Base-by-base conservation (phyloP, 176 grass and related monocot genomes). In the Raddia guianensis region DNA sequence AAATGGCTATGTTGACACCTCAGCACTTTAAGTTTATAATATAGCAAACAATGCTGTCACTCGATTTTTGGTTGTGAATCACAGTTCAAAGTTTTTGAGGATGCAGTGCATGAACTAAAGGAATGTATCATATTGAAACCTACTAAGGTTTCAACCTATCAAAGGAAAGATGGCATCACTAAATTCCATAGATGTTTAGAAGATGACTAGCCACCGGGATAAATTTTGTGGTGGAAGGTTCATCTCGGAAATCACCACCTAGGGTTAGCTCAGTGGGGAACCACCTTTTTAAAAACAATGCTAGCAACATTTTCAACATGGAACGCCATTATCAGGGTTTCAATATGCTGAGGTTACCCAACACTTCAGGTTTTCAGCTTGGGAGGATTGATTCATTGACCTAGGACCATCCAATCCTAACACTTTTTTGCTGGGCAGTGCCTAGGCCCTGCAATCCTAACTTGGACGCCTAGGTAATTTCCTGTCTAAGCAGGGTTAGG, bases 121-220 rank as follows among this genome's bases (percentile, higher is more conserved):
- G 56, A 70, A 66, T 61, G 37, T 50, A 57, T 49, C 58, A 52
- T 6, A 70, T 21, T n/a, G 0, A 45, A 66, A 67, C 47, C 19
- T 61, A 86, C 16, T 51, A 45, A 77, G 52, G 32, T 66, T 82
- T 67, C 11, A 86, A 79, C 62, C 62, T 63, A 80, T 73, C 20
- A 53, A 59, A 57, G 8, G 34, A 48, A 75, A 34, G 21, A 63
- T 3, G 12, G 8, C 15, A 53, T 49, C 77, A 82, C 50, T 58
- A 37, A 49, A 73, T 65, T 40, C 59, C 18, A 77, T 51, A 54
- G 1, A 68, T 69, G 3, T 21, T 61, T 15, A 80, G 50, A 64
- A 57, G 49, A 56, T 83, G 18, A 62, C 37, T 75, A 64, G 20
- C 43, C 19, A 61, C 19, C 4, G 1, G 20, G 57, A 32, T 61